Percentiles rank a stretch among this genome's conserved stretches.
Evolutionary conservation across 163 green algal species (phyloP).

Genomic region (Chlamydomonas reinhardtii): DNA sequence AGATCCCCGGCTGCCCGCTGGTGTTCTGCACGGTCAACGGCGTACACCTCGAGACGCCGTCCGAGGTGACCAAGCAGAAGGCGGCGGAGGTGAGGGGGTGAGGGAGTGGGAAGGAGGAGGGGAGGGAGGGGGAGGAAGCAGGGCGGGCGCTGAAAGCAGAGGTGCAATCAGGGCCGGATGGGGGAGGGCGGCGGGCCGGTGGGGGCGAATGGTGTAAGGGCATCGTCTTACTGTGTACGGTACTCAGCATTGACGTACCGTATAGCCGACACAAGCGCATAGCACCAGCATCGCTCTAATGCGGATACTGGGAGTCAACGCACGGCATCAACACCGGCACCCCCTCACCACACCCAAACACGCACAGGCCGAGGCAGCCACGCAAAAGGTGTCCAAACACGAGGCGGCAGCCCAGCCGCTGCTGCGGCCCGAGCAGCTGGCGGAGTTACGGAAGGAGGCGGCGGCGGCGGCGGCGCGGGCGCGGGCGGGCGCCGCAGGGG

Average conservation of each 20-base stretch:
- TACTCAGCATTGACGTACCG: too few species aligned
- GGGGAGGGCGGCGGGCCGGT: too few species aligned
- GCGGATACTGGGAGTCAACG: too few species aligned
- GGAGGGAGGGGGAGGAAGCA: not conserved
- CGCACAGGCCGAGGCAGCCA: constrained; percentile 36
- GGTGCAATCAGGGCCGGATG: too few species aligned
- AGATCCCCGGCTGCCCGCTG: constrained; percentile 69
- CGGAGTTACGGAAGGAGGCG: constrained; percentile 7
- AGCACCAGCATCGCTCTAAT: too few species aligned
- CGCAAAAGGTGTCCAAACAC: constrained; percentile 41
- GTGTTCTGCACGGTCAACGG: constrained; percentile 85
- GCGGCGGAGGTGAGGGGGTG: constrained; percentile 53
- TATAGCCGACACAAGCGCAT: too few species aligned
- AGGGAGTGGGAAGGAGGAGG: not conserved
- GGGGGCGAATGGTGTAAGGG: too few species aligned
- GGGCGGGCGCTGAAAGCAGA: too few species aligned
- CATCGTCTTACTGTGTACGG: too few species aligned
- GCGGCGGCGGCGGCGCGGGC: not conserved
- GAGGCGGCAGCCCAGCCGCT: constrained; percentile 41
- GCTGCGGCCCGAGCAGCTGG: constrained; percentile 9
- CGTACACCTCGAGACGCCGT: constrained; percentile 81
- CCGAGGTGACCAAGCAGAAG: constrained; percentile 61
- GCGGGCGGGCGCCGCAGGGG: too few species aligned
- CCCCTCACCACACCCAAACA: too few species aligned
- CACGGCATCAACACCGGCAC: too few species aligned